phyloP scores from a whole-genome alignment of 208 protist species.

The Trypanosoma boissoni region DNA sequence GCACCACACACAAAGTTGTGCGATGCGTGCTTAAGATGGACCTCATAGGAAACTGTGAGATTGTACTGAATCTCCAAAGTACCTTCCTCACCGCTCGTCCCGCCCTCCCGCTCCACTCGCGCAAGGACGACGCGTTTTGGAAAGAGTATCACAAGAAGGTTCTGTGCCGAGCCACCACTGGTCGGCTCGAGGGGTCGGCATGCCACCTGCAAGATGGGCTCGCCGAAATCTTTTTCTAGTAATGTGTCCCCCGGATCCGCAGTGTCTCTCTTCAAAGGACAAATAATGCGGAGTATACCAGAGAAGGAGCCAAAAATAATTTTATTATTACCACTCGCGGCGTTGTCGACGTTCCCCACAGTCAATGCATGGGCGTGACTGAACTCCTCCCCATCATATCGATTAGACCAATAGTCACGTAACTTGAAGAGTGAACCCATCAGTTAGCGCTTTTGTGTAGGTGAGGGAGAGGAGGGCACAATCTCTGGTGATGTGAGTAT shows the following conservation, averaged over 20 bases:
- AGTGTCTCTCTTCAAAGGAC: constrained; percentile 50
- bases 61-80: constrained; percentile 33
- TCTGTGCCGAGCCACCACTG: constrained; percentile 25
- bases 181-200: constrained; percentile 69
- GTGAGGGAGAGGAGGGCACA: no score
- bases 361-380: constrained; percentile 44
- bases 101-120: constrained; percentile 28
- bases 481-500: no score
- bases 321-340: constrained; percentile 32
- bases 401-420: constrained; percentile 87
- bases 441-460: no score
- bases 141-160: constrained; percentile 80
- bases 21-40: constrained; percentile 45
- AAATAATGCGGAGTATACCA: constrained; percentile 79
- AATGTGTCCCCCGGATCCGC: constrained; percentile 73
- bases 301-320: constrained; percentile 86
- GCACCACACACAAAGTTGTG: constrained; percentile 83
- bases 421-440: constrained; percentile 92
- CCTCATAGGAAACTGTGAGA: constrained; percentile 51
- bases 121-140: constrained; percentile 69
- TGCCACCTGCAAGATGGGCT: constrained; percentile 86
- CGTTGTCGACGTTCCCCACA: constrained; percentile 79
- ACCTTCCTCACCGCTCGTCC: not conserved
- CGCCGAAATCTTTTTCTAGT: constrained; percentile 78
- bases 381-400: constrained; percentile 81